Evolutionary conservation across 2,329 filamentous ascomycete genomes (phyloP), one percentile per base, ranked within the genome.

Genomic region (Geoglossum cookeanum): DNA sequence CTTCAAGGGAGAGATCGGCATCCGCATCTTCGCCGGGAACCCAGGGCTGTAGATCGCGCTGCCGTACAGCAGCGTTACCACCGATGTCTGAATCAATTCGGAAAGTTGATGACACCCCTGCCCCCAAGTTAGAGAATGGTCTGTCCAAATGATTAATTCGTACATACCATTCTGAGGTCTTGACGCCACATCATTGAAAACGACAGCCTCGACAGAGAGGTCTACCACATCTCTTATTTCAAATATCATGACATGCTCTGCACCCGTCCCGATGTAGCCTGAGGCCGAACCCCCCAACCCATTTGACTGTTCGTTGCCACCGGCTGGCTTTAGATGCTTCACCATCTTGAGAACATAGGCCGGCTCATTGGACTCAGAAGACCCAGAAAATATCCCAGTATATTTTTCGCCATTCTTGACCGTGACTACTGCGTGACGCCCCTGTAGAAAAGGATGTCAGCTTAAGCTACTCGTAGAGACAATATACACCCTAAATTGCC

Each of bases 1-100:
- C 79, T 64, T 92, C 88, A 29, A 96, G 75, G 53, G 84, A 84
- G 62, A 86, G 75, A 65, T 90, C 84, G 45, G 79, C 68, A 32
- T 77, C 77, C 3, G 69, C 67, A 60, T 83, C 81, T 3, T 74
- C 69, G 15, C 76, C 83, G 5, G 87, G 81, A 57, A 89, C 80
- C 89, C 90, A 97, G 63, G 78, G 83, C 66, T 95, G 83, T 45
- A 97, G 75, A 56, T 80, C 75, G 59, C 89, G 82, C 69, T 94
- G 87, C 58, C 79, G 80, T 54, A 80, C 76, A 51, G 77, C 72
- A 61, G 83, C 79, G 64, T 78, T 78, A 62, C 85, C 85, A 6
- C 90, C 92, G 61, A 97, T 96, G 65, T 92, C 87, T 37, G 80
- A 75, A 67, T 97, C 91, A 29, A 91, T 97, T 61, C 85, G 83